Conservation (phyloP, 495 filamentous ascomycete genomes). For the Neurospora sp. region DNA sequence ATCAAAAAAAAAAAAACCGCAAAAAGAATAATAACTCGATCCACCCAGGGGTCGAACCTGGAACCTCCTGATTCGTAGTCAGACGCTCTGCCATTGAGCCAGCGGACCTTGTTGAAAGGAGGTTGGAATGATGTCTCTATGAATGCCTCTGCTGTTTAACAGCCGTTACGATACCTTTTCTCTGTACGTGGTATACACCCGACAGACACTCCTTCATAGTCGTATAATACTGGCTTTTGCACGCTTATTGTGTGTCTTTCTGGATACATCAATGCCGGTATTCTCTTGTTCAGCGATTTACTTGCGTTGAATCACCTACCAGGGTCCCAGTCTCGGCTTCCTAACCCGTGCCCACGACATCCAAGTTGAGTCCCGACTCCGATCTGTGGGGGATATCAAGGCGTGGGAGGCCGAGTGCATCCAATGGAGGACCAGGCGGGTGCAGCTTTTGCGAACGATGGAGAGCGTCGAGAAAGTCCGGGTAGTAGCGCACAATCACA, state of each 20-base stretch:
- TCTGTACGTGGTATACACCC: neutral
- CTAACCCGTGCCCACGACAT: no score
- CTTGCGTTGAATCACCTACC: neutral
- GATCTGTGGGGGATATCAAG: no score
- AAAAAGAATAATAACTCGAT: neutral
- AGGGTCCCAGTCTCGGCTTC: no score
- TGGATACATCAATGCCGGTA: neutral
- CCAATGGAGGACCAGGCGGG: no score
- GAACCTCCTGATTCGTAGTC: neutral
- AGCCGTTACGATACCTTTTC: neutral
- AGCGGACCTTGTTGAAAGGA: neutral
- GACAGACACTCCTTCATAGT: neutral
- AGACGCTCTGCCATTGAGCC: neutral
- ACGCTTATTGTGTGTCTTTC: neutral
- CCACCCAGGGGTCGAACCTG: neutral
- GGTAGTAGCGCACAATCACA: no score
- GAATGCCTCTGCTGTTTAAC: neutral
- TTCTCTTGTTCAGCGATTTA: neutral
- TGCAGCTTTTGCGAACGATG: no score
- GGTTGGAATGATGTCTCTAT: neutral
- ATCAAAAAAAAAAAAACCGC: neutral
- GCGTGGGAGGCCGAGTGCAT: no score
- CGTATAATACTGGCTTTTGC: neutral
- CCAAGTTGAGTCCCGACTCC: no score
- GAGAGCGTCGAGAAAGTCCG: no score